Evolutionary conservation across 164 flowering plant genomes (phyloP).

Genomic region (Annona squamosa): DNA sequence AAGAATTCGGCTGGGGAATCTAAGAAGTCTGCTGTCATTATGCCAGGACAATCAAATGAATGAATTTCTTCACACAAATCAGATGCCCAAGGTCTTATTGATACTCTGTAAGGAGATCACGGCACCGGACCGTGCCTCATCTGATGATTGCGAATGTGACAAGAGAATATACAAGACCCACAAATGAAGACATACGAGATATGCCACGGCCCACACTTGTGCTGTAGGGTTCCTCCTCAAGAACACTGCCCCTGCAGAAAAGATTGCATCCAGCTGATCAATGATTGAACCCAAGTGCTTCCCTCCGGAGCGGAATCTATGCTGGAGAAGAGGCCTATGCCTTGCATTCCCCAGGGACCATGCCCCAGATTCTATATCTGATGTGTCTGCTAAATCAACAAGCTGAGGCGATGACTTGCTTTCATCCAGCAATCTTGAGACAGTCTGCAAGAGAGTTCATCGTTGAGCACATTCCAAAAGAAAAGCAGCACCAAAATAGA

Average conservation of each 20-base stretch:
- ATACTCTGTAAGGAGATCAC: conserved; percentile 70
- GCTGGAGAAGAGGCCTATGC: conserved; percentile 39
- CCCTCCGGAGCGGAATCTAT: conserved; percentile 49
- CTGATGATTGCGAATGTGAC: conserved; percentile 51
- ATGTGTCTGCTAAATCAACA: conserved; percentile 24
- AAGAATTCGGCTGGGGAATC: neutral
- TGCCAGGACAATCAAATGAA: neutral
- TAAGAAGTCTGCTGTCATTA: neutral
- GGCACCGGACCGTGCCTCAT: conserved; percentile 58
- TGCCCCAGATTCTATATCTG: conserved; percentile 59
- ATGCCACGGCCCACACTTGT: conserved; percentile 50
- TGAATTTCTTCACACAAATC: neutral
- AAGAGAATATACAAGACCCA: conserved; percentile 80
- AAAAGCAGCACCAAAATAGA: neutral
- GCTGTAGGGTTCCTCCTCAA: conserved; percentile 63
- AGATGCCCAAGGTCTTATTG: conserved; percentile 27
- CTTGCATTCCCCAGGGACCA: conserved; percentile 38
- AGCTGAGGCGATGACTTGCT: conserved; percentile 25
- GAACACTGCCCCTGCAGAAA: conserved; percentile 57
- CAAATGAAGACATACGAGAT: conserved; percentile 74
- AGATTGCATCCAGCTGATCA: conserved; percentile 64
- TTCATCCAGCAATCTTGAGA: conserved; percentile 69
- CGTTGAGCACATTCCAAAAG: neutral
- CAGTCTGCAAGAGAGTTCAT: conserved; percentile 37
- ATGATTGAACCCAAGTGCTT: conserved; percentile 57